Conservation (phyloP, 441 rosid species). For the Brassica balearica region DNA sequence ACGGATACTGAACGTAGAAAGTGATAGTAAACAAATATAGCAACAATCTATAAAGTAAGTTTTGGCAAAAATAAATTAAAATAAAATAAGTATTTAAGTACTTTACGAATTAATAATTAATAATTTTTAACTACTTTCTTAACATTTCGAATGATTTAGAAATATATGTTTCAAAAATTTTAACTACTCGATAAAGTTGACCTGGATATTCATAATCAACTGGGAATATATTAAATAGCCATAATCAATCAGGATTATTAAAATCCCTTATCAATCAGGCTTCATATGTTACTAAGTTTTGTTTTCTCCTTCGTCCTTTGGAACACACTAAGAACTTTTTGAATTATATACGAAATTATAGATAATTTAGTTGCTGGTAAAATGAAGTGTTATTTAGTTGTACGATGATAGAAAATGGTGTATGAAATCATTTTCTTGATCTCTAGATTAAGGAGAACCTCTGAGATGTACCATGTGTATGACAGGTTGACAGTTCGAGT, state of each 20-base stretch:
- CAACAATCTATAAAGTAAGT: not conserved
- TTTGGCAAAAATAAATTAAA: too few species aligned
- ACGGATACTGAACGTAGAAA: not conserved
- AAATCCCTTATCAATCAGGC: not conserved
- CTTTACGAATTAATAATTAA: not conserved
- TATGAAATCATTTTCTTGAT: constrained; percentile 15
- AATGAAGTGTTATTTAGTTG: constrained; percentile 12
- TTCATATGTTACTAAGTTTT: not conserved
- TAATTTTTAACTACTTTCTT: not conserved
- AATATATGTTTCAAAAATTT: not conserved
- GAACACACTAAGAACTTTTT: constrained; percentile 7
- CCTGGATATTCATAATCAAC: constrained; percentile 1
- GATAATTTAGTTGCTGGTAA: not conserved
- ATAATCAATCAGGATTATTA: not conserved
- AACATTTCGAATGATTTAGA: not conserved
- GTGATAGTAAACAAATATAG: not conserved
- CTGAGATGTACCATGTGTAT: constrained; percentile 36
- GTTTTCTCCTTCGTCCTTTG: not conserved
- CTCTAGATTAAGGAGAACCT: constrained; percentile 19
- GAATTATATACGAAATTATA: constrained; percentile 14
- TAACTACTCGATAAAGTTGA: not conserved
- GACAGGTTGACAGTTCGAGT: constrained; percentile 29
- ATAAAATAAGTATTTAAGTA: not conserved
- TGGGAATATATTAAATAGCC: not conserved
- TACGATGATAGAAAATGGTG: not conserved